Evolutionary conservation across 371 early-diverging fungal species (phyloP).

Genomic region (Mortierella sp.): DNA sequence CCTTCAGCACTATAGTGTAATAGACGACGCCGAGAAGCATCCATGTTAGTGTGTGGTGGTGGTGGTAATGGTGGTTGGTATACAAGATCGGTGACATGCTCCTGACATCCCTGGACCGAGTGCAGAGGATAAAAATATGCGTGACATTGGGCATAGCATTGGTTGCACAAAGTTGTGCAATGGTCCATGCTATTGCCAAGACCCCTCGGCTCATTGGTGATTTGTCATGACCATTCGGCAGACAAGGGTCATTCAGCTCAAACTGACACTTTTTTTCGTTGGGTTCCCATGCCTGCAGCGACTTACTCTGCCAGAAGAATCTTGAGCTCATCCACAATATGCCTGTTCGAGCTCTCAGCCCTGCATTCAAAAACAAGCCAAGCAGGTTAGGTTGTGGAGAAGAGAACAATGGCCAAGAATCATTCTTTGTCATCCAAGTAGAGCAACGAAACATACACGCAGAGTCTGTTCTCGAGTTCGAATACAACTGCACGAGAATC

Average conservation of each 20-base stretch:
- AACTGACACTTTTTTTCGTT: too few species aligned
- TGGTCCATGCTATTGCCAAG: not conserved
- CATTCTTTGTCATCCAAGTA: not conserved
- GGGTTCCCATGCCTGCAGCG: not conserved
- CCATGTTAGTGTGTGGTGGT: too few species aligned
- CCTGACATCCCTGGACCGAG: too few species aligned
- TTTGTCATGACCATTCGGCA: conserved; percentile 12
- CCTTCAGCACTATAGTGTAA: conserved; percentile 53
- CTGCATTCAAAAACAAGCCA: conserved; percentile 12
- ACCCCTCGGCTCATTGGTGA: not conserved
- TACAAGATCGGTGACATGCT: too few species aligned
- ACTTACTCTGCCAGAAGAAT: conserved; percentile 51
- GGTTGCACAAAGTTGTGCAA: too few species aligned
- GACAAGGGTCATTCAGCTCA: not conserved
- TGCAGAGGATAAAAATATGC: too few species aligned
- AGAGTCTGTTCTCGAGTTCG: conserved; percentile 44
- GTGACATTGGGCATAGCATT: too few species aligned
- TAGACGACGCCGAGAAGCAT: too few species aligned
- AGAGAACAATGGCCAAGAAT: too few species aligned
- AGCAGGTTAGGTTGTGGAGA: too few species aligned
- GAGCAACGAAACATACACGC: conserved; percentile 27
- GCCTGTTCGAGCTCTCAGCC: conserved; percentile 49
- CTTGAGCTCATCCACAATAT: conserved; percentile 51
- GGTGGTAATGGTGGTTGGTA: too few species aligned
- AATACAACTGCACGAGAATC: conserved; percentile 43